Conservation (phyloP, 1,284 basidiomycete genomes). For the Fistulinella staudtii region DNA sequence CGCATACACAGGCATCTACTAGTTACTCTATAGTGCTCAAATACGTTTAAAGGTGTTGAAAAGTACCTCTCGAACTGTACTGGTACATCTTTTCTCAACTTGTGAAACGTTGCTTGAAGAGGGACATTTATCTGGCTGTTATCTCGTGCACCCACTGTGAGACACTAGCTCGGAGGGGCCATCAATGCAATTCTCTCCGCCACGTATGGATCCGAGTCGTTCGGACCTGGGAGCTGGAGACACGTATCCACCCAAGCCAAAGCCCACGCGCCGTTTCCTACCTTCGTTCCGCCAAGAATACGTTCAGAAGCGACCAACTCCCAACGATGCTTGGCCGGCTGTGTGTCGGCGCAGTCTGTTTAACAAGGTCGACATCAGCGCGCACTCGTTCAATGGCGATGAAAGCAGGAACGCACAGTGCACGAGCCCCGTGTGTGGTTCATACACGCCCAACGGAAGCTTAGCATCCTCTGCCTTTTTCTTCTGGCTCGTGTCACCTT, state of each 20-base stretch:
- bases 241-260: constrained; percentile 74
- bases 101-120: too few species aligned
- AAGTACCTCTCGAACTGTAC: too few species aligned
- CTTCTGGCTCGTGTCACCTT: constrained; percentile 30
- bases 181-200: constrained; percentile 20
- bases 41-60: too few species aligned
- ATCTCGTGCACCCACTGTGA: too few species aligned
- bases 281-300: constrained; percentile 66
- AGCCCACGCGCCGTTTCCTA: constrained; percentile 72
- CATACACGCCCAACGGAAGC: constrained; percentile 61
- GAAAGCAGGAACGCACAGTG: constrained; percentile 48
- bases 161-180: constrained; percentile 13
- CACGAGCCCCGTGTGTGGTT: constrained; percentile 66
- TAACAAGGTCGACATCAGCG: constrained; percentile 1
- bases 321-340: constrained; percentile 64
- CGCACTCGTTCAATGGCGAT: constrained; percentile 2
- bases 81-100: too few species aligned
- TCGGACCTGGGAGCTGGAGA: constrained; percentile 46
- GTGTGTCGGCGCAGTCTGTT: constrained; percentile 66
- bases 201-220: constrained; percentile 18
- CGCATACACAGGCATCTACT: too few species aligned
- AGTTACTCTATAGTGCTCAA: too few species aligned
- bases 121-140: too few species aligned
- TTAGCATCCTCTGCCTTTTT: constrained; percentile 34
- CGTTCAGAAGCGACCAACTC: constrained; percentile 45